Conservation (phyloP, 768 basidiomycete genomes). For the Lentinula detonsa region DNA sequence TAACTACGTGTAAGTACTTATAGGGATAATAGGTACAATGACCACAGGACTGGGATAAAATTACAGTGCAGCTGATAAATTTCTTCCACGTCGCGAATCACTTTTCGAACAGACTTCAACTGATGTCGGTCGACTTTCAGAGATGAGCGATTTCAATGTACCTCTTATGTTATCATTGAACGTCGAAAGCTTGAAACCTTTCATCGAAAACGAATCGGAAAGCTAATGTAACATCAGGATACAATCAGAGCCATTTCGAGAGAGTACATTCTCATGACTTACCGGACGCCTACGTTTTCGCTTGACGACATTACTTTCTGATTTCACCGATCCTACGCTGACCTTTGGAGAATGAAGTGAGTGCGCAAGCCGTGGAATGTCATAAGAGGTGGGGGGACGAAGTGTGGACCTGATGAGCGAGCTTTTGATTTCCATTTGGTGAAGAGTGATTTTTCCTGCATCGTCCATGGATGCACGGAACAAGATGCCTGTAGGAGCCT, state of each 20-base stretch:
- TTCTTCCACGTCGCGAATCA: neutral
- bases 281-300: neutral
- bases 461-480: neutral
- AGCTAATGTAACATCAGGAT: neutral
- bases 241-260: neutral
- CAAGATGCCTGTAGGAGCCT: neutral
- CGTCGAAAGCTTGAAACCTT: neutral
- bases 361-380: neutral
- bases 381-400: neutral
- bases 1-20: no score
- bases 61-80: neutral
- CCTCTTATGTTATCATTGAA: neutral
- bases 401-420: neutral
- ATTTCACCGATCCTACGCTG: neutral
- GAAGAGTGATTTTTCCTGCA: neutral
- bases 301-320: neutral
- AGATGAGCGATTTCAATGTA: neutral
- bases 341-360: neutral
- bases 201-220: neutral
- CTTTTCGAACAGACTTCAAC: neutral
- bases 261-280: neutral
- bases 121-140: neutral
- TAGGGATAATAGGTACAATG: no score
- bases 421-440: neutral
- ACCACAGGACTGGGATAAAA: neutral